These are phyloP conservation scores for Auxenochlorella protothecoides DNA, from an alignment of 139 green algal species.

Conservation along the genomic window DNA sequence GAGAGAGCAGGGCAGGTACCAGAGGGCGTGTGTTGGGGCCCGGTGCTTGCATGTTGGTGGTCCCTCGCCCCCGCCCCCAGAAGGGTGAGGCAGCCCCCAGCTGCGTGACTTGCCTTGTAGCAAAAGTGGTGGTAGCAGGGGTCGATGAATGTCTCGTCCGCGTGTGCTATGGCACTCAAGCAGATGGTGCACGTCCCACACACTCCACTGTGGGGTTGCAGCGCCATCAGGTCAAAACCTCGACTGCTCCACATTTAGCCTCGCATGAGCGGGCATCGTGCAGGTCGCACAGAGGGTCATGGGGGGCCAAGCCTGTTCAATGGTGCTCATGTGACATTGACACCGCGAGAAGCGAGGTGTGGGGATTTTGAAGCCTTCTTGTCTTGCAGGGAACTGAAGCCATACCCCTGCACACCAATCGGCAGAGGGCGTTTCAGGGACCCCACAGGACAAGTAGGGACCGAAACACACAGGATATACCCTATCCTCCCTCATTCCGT, in stretches of 20 bases:
- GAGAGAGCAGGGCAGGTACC: neutral
- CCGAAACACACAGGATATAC: too few relatives aligned
- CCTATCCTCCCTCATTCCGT: too few relatives aligned
- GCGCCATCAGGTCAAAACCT: too few relatives aligned
- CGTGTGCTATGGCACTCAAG: neutral
- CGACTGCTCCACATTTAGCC: neutral
- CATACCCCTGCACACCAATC: too few relatives aligned
- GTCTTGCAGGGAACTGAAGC: too few relatives aligned
- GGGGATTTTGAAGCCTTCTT: neutral
- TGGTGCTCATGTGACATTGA: too few relatives aligned
- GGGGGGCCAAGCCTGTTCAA: too few relatives aligned
- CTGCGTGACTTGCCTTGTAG: neutral
- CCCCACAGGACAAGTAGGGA: too few relatives aligned
- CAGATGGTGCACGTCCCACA: conserved; percentile 15
- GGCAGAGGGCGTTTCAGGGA: too few relatives aligned
- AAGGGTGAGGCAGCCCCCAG: neutral
- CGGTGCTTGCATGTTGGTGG: neutral
- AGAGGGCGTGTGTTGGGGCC: neutral
- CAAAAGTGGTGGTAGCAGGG: conserved; percentile 24
- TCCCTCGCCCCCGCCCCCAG: neutral
- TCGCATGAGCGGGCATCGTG: too few relatives aligned
- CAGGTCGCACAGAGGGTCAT: neutral
- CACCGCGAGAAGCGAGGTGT: neutral
- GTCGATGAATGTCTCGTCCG: conserved; percentile 20
- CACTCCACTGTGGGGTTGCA: neutral